Evolutionary conservation across 1,139 yeast species (phyloP), one percentile per base, ranked within the genome.

Genomic region (Yamadazyma friedrichii): DNA sequence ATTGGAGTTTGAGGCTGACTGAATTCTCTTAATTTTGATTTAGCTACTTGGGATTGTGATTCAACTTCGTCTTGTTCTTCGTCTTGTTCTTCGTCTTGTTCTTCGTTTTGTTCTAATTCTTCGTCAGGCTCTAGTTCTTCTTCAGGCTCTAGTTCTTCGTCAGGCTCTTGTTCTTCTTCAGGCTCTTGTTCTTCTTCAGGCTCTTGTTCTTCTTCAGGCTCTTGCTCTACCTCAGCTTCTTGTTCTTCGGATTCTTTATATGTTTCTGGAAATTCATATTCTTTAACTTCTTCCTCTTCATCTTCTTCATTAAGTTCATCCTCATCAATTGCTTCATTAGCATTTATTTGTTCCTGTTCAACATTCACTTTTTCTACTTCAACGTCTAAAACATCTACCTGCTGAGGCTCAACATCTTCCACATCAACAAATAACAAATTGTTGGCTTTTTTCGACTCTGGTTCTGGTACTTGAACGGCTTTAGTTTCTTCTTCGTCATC

Each of bases 1-100:
- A 25, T 24, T 13, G 37, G 37, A 11, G 37, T 26, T 4, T 11
- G 9, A 11, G 37, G 27, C 31, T 35, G 42, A 27, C 32, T 32
- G 26, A 40, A 40, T 12, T 35, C 22, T 36, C 29, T 25, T 10
- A 40, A 16, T 35, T 32, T 39, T 9, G 9, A 11, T 30, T 33
- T 38, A 20, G 24, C 24, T 9, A 26, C 27, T 35, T 6, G 8
- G 3, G n/a, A n/a, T 31, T 36, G 28, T 11, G 24, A 31, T 9
- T 32, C 43, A 4, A 33, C 42, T 17, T 24, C 31, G 11, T 32
- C 39, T 4, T 28, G 39, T 17, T 20, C 39, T 26, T 38, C 42
- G 26, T 28, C 38, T 8, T 38, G 34, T 35, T 36, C 41, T n/a
- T 36, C 43, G 10, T 26, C 34, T 30, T 26, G 33, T 2, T 15